phyloP scores from a whole-genome alignment of 495 filamentous ascomycete species.

The Tuber microsphaerosporum region DNA sequence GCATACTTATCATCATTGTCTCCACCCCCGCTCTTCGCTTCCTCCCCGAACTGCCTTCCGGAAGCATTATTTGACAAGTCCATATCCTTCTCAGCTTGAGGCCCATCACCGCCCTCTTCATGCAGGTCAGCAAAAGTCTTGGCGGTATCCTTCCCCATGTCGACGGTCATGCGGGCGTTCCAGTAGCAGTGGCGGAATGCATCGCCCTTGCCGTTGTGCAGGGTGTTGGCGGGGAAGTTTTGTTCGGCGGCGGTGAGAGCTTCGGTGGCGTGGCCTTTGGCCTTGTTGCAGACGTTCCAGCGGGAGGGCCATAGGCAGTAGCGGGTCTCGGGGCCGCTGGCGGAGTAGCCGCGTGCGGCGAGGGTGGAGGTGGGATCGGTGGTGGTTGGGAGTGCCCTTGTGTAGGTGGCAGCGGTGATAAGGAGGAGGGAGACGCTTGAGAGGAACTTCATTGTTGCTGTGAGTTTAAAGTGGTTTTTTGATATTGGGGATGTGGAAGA shows the following conservation, averaged over 20 bases:
- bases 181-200: constrained; percentile 25
- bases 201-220: constrained; percentile 20
- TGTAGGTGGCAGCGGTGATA: neutral
- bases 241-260: neutral
- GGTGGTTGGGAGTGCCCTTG: neutral
- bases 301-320: constrained; percentile 8
- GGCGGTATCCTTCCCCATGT: constrained; percentile 4
- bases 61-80: constrained; percentile 15
- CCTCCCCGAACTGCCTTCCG: constrained; percentile 7
- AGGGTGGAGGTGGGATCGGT: neutral
- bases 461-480: neutral
- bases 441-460: constrained; percentile 3
- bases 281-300: constrained; percentile 3
- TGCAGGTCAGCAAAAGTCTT: constrained; percentile 14
- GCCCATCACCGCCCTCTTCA: constrained; percentile 6
- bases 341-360: neutral
- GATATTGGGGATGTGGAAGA: neutral
- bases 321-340: constrained; percentile 3
- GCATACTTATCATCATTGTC: neutral
- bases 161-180: constrained; percentile 20
- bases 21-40: neutral
- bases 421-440: neutral
- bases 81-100: constrained; percentile 4
- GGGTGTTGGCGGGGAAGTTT: constrained; percentile 11
- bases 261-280: neutral